Evolutionary conservation across 306 rosid genomes (phyloP), one percentile per base, ranked within the genome.

Genomic region (Malus sylvestris): DNA sequence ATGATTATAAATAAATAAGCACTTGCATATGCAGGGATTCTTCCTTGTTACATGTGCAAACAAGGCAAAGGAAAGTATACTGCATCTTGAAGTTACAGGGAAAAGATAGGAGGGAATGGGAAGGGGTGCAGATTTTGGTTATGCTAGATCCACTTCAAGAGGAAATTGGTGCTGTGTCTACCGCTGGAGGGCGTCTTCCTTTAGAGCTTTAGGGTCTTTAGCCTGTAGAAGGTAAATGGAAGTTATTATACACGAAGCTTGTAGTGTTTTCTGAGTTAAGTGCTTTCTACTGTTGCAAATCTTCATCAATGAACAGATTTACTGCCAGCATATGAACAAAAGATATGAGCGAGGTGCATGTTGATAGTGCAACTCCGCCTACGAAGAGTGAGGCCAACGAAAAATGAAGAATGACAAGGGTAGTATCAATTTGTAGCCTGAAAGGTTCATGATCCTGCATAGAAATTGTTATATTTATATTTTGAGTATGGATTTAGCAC

Each of bases 191-290:
- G 76, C 25, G 0, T 69, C 81, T 83, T 79, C 82, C 84, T 38
- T 69, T 71, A 44, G 79, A 86, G 82, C 73, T 81, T 75, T 76
- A 78, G 65, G 68, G 78, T 66, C 83, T 77, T 87, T 80, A 81
- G 73, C 85, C 92, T 89, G 88, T 65, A 78, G 59, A 71, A 57
- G 57, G 73, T 49, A 55, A 75, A 62, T 19, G 27, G 52, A 70
- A 64, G 76, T 69, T 59, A 66, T 46, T 18, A 57, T 44, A 20
- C 32, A 23, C 12, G 23, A 6, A 49, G 55, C 19, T 74, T 44
- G 30, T 25, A 57, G 19, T 10, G 15, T 73, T n/a, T 58, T 73
- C 35, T 10, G 55, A 55, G 5, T 59, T 13, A 20, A 61, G 59
- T 73, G 45, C 10, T 60, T 16, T 73, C 77, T 61, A 44, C 8